These are phyloP conservation scores for Emmonsia crescens DNA, from an alignment of 2,329 filamentous ascomycete genomes.

Conservation along the genomic window DNA sequence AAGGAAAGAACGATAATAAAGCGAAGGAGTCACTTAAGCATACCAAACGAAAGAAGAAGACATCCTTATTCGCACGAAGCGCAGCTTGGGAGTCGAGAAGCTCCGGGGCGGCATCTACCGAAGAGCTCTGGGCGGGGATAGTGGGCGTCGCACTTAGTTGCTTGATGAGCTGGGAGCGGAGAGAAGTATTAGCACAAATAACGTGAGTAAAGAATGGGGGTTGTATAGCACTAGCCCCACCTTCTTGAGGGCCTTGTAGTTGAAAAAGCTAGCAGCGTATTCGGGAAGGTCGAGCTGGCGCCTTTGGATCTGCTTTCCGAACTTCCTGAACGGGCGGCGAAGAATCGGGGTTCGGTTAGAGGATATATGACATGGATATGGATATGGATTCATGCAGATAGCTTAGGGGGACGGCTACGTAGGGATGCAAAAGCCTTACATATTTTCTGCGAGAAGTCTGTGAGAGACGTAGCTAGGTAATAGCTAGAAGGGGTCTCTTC, in stretches of 20 bases:
- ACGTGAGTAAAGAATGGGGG: not conserved
- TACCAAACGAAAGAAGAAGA: slow-evolving; percentile 97
- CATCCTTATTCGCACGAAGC: slow-evolving; percentile 92
- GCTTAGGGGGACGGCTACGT: not conserved
- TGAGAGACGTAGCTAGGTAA: not conserved
- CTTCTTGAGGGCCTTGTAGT: slow-evolving; percentile 99
- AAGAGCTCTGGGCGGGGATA: slow-evolving; percentile 62
- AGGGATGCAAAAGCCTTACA: not conserved
- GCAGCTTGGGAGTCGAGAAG: slow-evolving; percentile 68
- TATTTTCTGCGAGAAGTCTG: not conserved
- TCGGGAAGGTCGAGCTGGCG: slow-evolving; percentile 97
- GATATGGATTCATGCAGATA: not conserved
- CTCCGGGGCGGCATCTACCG: slow-evolving; percentile 29
- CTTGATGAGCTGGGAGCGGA: slow-evolving; percentile 73
- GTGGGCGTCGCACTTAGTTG: slow-evolving; percentile 87
- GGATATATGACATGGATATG: too few relatives aligned
- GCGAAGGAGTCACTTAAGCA: slow-evolving; percentile 19
- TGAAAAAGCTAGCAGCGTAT: slow-evolving; percentile 98
- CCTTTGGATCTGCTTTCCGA: slow-evolving; percentile 99
- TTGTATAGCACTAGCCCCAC: slow-evolving; percentile 39
- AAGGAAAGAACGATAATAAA: too few relatives aligned
- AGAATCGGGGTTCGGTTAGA: not conserved
- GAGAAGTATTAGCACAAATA: slow-evolving; percentile 8
- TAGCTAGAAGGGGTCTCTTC: not conserved
- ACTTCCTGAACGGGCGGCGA: slow-evolving; percentile 60